Conservation (phyloP, 371 early-diverging fungal species). For the Zychaea mexicana region DNA sequence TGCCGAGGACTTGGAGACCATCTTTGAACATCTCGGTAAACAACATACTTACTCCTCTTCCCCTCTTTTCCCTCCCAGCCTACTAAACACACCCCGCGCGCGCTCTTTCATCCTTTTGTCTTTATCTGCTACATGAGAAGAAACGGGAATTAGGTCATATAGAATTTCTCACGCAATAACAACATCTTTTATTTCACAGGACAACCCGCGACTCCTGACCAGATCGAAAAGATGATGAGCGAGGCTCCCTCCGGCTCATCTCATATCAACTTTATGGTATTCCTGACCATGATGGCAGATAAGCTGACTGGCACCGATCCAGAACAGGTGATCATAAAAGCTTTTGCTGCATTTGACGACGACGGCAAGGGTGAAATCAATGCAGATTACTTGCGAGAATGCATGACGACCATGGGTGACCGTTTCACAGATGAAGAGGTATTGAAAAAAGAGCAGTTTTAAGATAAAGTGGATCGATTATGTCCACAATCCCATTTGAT, state of each 20-base stretch:
- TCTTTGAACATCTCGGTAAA: conserved; percentile 56
- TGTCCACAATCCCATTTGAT: too few species aligned
- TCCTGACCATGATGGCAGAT: conserved; percentile 94
- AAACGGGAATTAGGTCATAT: too few species aligned
- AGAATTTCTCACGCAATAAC: too few species aligned
- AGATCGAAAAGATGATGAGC: conserved; percentile 89
- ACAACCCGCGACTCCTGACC: conserved; percentile 80
- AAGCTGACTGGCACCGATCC: conserved; percentile 88
- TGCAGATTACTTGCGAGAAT: conserved; percentile 79
- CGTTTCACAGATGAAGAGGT: conserved; percentile 91
- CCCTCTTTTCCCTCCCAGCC: background rate
- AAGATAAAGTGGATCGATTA: too few species aligned
- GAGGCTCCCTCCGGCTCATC: conserved; percentile 87
- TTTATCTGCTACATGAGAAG: too few species aligned
- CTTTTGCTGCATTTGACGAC: conserved; percentile 91
- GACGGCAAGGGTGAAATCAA: conserved; percentile 79
- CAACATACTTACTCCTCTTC: background rate
- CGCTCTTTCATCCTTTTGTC: too few species aligned
- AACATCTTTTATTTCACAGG: conserved; percentile 57
- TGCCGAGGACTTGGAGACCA: conserved; percentile 88
- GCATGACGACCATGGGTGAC: conserved; percentile 90
- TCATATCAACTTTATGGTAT: conserved; percentile 89
- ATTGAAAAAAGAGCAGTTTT: too few species aligned
- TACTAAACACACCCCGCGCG: too few species aligned
- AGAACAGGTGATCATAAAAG: conserved; percentile 83